Evolutionary conservation across 208 protist genomes (phyloP).

Genomic region (Acanthamoeba sp.): DNA sequence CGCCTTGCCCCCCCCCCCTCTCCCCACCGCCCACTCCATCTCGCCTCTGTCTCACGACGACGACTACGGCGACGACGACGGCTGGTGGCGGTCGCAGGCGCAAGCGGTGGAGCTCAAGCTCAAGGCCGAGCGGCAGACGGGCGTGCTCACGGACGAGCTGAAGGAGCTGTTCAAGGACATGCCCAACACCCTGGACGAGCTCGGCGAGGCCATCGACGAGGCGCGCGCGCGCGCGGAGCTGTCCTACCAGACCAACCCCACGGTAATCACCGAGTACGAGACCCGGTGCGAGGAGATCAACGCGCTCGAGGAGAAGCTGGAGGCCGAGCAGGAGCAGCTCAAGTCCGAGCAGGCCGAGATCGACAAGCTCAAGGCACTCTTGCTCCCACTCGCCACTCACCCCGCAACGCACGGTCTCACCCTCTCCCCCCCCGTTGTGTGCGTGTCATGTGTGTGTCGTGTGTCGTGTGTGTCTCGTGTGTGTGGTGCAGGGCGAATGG

Average conservation of each 20-base stretch:
- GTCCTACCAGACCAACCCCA: constrained; percentile 73
- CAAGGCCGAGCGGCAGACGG: constrained; percentile 7
- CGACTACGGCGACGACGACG: background rate
- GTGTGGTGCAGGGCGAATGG: constrained; percentile 51
- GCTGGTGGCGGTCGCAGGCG: background rate
- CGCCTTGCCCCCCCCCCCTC: background rate
- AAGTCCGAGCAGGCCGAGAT: background rate
- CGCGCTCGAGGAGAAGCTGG: constrained; percentile 10
- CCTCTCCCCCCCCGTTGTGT: background rate
- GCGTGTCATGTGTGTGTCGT: background rate
- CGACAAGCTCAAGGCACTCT: background rate
- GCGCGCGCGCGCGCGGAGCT: constrained; percentile 7
- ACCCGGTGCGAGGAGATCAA: constrained; percentile 77
- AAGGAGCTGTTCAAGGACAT: constrained; percentile 11
- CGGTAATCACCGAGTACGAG: constrained; percentile 80
- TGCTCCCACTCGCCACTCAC: background rate
- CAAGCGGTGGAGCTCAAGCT: background rate
- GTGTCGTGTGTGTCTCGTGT: background rate
- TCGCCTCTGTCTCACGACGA: background rate
- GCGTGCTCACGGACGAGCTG: background rate
- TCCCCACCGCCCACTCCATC: background rate
- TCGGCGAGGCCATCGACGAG: constrained; percentile 69
- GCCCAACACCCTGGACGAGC: constrained; percentile 68
- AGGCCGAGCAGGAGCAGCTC: background rate
- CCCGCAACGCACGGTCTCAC: too few species aligned